Conservation (phyloP, 2,329 filamentous ascomycete species). For the Sclerotiophoma versabilis region DNA sequence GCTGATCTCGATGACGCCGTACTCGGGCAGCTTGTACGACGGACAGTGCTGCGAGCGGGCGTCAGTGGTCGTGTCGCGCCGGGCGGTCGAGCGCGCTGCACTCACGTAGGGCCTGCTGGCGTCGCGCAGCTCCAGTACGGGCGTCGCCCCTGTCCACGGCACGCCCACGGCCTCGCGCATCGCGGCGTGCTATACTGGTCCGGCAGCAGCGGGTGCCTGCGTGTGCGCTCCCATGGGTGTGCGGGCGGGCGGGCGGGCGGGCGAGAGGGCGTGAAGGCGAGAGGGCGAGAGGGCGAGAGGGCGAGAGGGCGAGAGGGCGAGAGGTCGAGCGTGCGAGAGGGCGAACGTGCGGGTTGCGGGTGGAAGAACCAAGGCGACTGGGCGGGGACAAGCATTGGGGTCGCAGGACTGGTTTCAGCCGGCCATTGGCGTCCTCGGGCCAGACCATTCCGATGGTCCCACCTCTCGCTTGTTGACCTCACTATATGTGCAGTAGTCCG, state of each 20-base stretch:
- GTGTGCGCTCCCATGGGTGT: conserved; percentile 37
- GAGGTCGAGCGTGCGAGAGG: not conserved
- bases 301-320: not conserved
- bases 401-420: too few species aligned
- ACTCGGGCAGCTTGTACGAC: conserved; percentile 67
- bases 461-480: too few species aligned
- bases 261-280: not conserved
- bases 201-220: conserved; percentile 40
- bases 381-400: too few species aligned
- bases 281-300: not conserved
- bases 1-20: conserved; percentile 62
- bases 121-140: conserved; percentile 29
- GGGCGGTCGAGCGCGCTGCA: conserved; percentile 16
- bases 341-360: too few species aligned
- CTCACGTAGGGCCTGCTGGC: conserved; percentile 43
- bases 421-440: too few species aligned
- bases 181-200: conserved; percentile 41
- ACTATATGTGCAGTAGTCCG: too few species aligned
- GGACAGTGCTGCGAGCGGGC: conserved; percentile 60
- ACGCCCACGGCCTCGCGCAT: conserved; percentile 37
- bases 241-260: conserved; percentile 25
- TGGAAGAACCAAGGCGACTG: too few species aligned
- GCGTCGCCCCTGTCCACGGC: conserved; percentile 20
- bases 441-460: too few species aligned
- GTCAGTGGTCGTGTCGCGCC: conserved; percentile 35